Base-by-base conservation (phyloP, 75 land plant species). In the Azolla pinnata region DNA sequence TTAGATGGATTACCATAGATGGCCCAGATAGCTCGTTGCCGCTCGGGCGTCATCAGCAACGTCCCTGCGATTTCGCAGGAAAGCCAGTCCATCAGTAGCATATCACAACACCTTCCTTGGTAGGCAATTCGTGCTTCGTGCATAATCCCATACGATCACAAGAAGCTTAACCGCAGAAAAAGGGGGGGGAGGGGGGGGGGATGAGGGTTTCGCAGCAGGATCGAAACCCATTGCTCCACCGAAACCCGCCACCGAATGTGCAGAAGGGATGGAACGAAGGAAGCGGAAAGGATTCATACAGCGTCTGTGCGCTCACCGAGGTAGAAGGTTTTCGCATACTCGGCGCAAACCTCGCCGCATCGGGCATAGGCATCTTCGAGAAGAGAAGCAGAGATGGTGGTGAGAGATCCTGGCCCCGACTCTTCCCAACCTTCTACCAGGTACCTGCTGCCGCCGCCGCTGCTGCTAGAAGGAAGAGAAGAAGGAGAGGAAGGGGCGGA, bases 311-410 rank as follows among this genome's bases (percentile, higher is more conserved):
- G 16, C 2, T 17, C 67, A 82, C 85, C 86, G 27, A 83, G 64
- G 55, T 83, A 83, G 66, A 83, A 83, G 20, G 86, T 79, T 57
- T 83, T 79, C 54, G 86, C 82, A 70, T 83, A 79, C 51, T 83
- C 86, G 2, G 82, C 82, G 55, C 82, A 83, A 29, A 83, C 65
- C 20, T 73, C 62, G 23, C 82, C 69, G 64, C 86, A 83, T 29
- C 79, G 65, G 29, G 69, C 63, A 51, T 79, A 83, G 1, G 86
- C 82, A 20, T 83, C 77, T 25, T 55, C 52, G 29, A 73, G 70
- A 29, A 73, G 56, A 40, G 66, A 59, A 44, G 23, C 18, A n/a
- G 62, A 29, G 19, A 54, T 66, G 7, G 46, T 61, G 20, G 67
- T 59, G 31, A 44, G 12, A 28, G 54, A 21, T 38, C 51, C 71